Evolutionary conservation across 225 moss, liverwort and hornwort species (phyloP), one percentile per base, ranked within the genome.

Genomic region (Polytrichum formosum): DNA sequence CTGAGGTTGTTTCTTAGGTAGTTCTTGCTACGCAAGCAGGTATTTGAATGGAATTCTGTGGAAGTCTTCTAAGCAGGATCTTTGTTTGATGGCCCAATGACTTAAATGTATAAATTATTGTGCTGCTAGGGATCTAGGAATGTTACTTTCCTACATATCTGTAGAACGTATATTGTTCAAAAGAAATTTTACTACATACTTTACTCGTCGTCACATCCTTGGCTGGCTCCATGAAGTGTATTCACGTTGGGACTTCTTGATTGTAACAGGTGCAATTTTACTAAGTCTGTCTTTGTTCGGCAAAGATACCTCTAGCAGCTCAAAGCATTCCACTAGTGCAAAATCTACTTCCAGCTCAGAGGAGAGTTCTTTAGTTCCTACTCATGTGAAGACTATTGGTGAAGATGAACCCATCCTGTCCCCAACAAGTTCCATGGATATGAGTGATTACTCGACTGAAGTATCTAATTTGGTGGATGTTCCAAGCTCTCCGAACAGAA

Each of bases 271-370:
- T 22, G 83, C 76, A 46, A 81, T 87, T 64, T 55, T 87, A 6
- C 80, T 87, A 6, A 81, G 76, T 67, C 77, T 87, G 56, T 72
- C 73, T 68, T 59, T 87, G 35, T 87, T 87, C 28, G 86, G 86
- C 65, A 80, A 81, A 72, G 83, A 81, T 81, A 68, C 71, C 55
- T 72, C 63, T 28, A 22, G 72, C 72, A 72, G 61, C 28, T 53
- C 63, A 53, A 72, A 53, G 63, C 18, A 30, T 13, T 62, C 46
- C 30, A 6, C 63, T 9, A 7, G 26, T 28, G 26, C 64, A 23
- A 72, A 72, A 64, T 28, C 64, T 6, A 23, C 20, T 5, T 20
- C 6, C 7, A 58, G 69, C 25, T 31, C 6, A 4, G 78, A 83
- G 29, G 79, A 77, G 54, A 79, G 56, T 58, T 70, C 37, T 28